Base-by-base conservation (phyloP, 345 rosid species). In the Lepidium africanum region DNA sequence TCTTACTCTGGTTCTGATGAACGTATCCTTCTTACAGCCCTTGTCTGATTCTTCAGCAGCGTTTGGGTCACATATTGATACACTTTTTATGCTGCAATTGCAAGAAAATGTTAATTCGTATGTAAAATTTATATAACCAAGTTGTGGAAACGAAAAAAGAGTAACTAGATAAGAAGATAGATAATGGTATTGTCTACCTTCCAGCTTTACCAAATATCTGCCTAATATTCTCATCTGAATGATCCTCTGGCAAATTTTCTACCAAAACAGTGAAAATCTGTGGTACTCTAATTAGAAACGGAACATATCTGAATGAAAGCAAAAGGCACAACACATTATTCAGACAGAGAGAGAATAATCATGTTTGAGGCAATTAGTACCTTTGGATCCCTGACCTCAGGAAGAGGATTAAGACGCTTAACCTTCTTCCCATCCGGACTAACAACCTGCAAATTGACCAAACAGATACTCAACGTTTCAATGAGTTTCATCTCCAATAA, bases 231-330 rank as follows among this genome's bases (percentile, higher is more conserved):
- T 81, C 84, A 46, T 76, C 78, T 8, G 97, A 88, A 79, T 87
- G 94, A 82, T 90, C 92, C 65, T 79, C 87, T 12, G 98, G 98
- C 76, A 93, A 80, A 70, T 93, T 93, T 80, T 93, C 98, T 65
- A 87, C 92, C 85, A 93, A 77, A 74, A 90, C 98, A 77, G 95
- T 87, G 79, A 65, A 82, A 42, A 81, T 76, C 98, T 93, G 77
- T 59, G 72, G 81, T 7, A 43, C 45, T 27, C 49, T 15, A 60
- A 74, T 79, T 73, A 79, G 80, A 47, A 38, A 62, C 53, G 12
- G 12, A 27, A 67, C 10, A 21, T 12, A 23, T 67, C 50, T 27
- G 17, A 36, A 10, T 12, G 1, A 9, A 49, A 47, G 40, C 19
- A 62, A 79, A 30, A 77, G 2, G 16, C 25, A 61, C 0, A 32